Evolutionary conservation across 2,329 filamentous ascomycete genomes (phyloP).

Genomic region (Neurospora crassa): DNA sequence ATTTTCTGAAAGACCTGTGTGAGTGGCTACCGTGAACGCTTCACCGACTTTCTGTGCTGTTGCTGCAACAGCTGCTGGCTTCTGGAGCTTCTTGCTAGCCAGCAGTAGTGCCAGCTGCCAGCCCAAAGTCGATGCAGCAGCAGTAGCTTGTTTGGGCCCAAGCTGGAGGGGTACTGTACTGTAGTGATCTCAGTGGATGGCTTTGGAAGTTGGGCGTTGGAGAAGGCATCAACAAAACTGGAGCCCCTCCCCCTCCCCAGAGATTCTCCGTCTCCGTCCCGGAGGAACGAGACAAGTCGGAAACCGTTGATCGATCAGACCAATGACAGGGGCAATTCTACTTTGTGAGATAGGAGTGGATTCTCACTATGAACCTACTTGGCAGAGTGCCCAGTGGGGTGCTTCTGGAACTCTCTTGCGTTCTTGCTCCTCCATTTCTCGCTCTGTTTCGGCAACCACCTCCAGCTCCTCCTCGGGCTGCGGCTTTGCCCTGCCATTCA

Average conservation of each 20-base stretch:
- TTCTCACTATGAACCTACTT: neutral
- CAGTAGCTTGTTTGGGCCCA: neutral
- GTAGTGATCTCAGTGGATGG: neutral
- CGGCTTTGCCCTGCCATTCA: neutral
- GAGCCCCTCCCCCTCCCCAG: neutral
- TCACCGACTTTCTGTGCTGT: neutral
- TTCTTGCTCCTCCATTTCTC: neutral
- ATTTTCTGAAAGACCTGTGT: neutral
- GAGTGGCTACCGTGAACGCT: neutral
- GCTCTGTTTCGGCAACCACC: neutral
- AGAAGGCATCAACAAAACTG: neutral
- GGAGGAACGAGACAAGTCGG: neutral
- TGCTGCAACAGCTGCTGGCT: neutral
- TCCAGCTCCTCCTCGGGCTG: neutral
- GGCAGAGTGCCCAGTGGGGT: neutral
- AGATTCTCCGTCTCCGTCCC: neutral
- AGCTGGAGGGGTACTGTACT: neutral
- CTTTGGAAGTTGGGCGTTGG: neutral
- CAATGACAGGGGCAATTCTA: neutral
- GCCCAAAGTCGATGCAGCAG: neutral
- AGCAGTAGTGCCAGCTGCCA: neutral
- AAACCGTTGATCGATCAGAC: neutral
- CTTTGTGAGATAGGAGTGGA: neutral
- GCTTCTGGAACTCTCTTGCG: neutral
- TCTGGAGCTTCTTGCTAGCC: neutral